phyloP scores from a whole-genome alignment of 192 early-diverging fungal species.

The Rhizophagus prolifer region DNA sequence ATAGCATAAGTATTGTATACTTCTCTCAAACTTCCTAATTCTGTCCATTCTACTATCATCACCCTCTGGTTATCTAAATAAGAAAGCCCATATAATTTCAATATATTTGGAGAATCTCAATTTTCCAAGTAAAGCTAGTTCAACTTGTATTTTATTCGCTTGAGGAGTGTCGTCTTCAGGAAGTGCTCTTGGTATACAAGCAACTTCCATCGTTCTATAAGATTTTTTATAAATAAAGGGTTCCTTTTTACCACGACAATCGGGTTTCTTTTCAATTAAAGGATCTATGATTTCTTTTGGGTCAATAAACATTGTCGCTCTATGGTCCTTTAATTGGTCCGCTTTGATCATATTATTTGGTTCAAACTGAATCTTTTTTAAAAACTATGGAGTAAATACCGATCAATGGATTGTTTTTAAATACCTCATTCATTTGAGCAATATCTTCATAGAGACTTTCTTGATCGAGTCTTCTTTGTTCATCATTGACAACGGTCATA shows the following conservation, averaged over 20 bases:
- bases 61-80: not conserved
- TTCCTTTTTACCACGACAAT: not conserved
- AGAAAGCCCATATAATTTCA: slow-evolving; percentile 25
- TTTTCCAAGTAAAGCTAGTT: slow-evolving; percentile 23
- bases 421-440: slow-evolving; percentile 16
- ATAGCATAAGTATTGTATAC: not conserved
- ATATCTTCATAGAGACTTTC: slow-evolving; percentile 15
- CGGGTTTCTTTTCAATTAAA: not conserved
- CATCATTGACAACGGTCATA: slow-evolving; percentile 14
- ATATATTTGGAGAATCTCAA: slow-evolving; percentile 17
- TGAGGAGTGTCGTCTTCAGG: not conserved
- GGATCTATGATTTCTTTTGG: not conserved
- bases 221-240: slow-evolving; percentile 12
- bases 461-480: slow-evolving; percentile 18
- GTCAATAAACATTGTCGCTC: not conserved
- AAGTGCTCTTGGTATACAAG: not conserved
- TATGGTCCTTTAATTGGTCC: not conserved
- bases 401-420: too few species aligned
- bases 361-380: slow-evolving; percentile 11
- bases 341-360: slow-evolving; percentile 11
- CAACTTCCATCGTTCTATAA: slow-evolving; percentile 17
- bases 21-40: slow-evolving; percentile 13
- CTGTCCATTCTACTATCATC: slow-evolving; percentile 28
- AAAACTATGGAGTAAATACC: not conserved
- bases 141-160: not conserved